These are phyloP conservation scores for Magnusiomyces clavatus DNA, from an alignment of 1,139 yeast genomes.

Conservation along the genomic window DNA sequence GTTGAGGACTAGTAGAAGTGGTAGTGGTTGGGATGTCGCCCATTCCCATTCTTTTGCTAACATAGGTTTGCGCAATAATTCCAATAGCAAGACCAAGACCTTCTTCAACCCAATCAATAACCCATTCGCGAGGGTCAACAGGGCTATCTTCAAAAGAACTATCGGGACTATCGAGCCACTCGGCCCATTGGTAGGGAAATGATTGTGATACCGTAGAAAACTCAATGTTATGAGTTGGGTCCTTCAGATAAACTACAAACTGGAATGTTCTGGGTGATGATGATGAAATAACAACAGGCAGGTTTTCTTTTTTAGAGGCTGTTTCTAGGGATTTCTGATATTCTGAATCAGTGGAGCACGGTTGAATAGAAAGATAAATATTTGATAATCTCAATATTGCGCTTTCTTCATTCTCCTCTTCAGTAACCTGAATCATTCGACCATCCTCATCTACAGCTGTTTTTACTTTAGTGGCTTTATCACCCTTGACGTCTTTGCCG, in stretches of 20 bases:
- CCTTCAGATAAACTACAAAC: conserved; percentile 68
- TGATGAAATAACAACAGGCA: conserved; percentile 21
- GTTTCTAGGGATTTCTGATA: conserved; percentile 32
- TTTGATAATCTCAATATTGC: conserved; percentile 43
- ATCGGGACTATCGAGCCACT: conserved; percentile 54
- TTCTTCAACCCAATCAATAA: conserved; percentile 82
- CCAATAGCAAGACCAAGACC: conserved; percentile 78
- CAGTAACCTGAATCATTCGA: conserved; percentile 9
- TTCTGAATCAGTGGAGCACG: conserved; percentile 37
- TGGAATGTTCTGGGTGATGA: conserved; percentile 41
- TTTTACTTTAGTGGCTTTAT: conserved; percentile 2
- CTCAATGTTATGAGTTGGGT: conserved; percentile 67
- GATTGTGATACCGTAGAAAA: conserved; percentile 78
- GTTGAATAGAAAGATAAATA: conserved; percentile 74
- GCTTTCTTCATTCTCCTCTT: conserved; percentile 12
- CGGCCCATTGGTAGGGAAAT: conserved; percentile 82
- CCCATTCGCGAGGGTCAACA: conserved; percentile 87
- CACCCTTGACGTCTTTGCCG: conserved; percentile 17
- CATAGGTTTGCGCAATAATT: conserved; percentile 82
- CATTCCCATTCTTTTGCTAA: conserved; percentile 80
- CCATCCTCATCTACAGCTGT: conserved; percentile 15
- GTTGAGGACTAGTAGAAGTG: not conserved
- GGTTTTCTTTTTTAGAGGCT: conserved; percentile 21
- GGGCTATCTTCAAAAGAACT: conserved; percentile 24
- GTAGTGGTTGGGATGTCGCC: not conserved